Conservation (phyloP, 2,329 filamentous ascomycete genomes). For the Periconia sp. region DNA sequence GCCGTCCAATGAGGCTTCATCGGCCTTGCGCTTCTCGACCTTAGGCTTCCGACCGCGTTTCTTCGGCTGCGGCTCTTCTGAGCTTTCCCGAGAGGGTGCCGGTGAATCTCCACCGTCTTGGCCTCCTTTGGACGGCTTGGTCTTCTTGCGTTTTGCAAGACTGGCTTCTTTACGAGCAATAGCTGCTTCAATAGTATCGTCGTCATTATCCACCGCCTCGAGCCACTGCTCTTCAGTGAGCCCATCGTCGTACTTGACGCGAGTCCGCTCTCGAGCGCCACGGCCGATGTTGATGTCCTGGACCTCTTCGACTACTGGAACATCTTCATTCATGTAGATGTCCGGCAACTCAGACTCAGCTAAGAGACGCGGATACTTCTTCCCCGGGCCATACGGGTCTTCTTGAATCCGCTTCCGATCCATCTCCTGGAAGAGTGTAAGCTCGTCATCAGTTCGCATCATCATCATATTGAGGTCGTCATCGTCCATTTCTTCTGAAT, state of each 20-base stretch:
- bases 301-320: conserved; percentile 77
- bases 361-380: conserved; percentile 79
- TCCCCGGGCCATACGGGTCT: conserved; percentile 74
- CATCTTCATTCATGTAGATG: conserved; percentile 89
- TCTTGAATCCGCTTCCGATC: conserved; percentile 75
- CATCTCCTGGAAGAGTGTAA: conserved; percentile 78
- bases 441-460: conserved; percentile 83
- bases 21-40: conserved; percentile 86
- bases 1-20: conserved; percentile 67
- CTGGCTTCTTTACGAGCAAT: conserved; percentile 87
- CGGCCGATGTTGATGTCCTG: conserved; percentile 77
- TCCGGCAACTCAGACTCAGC: conserved; percentile 88
- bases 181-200: conserved; percentile 91
- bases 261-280: conserved; percentile 91
- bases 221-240: conserved; percentile 99
- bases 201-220: conserved; percentile 95
- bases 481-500: conserved; percentile 98
- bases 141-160: conserved; percentile 78
- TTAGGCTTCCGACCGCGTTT: conserved; percentile 80
- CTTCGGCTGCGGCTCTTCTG: conserved; percentile 79
- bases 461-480: conserved; percentile 96
- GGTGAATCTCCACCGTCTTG: conserved; percentile 72
- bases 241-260: conserved; percentile 95
- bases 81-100: conserved; percentile 78
- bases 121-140: conserved; percentile 69